Conservation (phyloP, 2,329 filamentous ascomycete genomes). For the Botrytis aclada region DNA sequence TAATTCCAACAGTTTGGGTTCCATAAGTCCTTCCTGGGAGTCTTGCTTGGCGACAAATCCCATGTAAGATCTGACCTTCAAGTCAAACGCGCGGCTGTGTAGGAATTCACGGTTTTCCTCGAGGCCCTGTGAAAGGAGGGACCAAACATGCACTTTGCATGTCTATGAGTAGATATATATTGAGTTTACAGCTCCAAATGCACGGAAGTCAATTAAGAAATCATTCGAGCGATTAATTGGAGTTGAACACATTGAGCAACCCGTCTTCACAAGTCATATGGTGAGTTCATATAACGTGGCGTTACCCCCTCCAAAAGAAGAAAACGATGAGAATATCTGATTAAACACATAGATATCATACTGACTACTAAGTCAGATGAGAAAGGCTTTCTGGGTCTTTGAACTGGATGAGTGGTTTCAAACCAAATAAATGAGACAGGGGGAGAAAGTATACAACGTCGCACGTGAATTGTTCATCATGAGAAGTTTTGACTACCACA, state of each 20-base stretch:
- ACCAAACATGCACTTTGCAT: neutral
- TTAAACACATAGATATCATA: neutral
- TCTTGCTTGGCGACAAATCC: too few relatives aligned
- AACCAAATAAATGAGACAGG: neutral
- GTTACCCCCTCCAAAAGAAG: neutral
- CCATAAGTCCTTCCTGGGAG: neutral
- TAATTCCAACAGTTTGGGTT: neutral
- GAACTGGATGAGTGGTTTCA: neutral
- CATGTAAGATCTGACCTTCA: neutral
- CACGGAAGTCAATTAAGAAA: neutral
- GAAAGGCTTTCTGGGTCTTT: neutral
- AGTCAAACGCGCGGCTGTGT: neutral
- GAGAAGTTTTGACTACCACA: neutral
- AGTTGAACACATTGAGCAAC: neutral
- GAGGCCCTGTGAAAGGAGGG: neutral
- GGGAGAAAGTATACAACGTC: neutral
- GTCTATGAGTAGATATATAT: too few relatives aligned
- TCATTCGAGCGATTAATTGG: neutral
- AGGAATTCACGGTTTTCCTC: neutral
- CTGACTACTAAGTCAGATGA: neutral
- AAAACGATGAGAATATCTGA: rapidly evolving
- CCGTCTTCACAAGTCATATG: neutral
- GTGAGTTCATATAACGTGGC: neutral
- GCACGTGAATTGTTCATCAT: neutral
- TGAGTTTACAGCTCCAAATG: neutral